These are phyloP conservation scores for Chionographis japonica DNA, from an alignment of 106 monocot genomes.

Conservation along the genomic window DNA sequence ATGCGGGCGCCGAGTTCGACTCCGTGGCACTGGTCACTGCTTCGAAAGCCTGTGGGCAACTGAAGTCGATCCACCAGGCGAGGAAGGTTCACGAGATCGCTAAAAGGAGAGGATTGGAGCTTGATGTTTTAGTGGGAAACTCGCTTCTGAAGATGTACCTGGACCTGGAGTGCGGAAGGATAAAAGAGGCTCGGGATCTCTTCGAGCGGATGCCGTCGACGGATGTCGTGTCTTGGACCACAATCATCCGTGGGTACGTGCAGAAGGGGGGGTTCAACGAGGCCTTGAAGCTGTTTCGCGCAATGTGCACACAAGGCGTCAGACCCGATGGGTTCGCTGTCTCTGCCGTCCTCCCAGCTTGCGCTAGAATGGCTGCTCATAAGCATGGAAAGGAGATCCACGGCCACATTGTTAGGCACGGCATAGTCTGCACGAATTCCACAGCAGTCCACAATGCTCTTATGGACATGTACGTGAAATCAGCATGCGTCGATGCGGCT, in stretches of 20 bases:
- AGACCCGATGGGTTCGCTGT: slow-evolving; percentile 30
- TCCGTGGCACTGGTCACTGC: slow-evolving; percentile 26
- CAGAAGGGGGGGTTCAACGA: slow-evolving; percentile 35
- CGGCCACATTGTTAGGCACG: slow-evolving; percentile 21
- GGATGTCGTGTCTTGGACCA: slow-evolving; percentile 37
- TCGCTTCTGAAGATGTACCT: slow-evolving; percentile 39
- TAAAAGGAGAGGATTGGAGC: slow-evolving; percentile 14
- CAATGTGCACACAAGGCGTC: slow-evolving; percentile 17
- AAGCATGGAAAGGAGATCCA: slow-evolving; percentile 52
- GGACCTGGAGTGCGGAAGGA: slow-evolving; percentile 20
- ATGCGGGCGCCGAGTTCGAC: slow-evolving; percentile 11
- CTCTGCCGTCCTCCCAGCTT: slow-evolving; percentile 47
- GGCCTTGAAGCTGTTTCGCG: slow-evolving; percentile 38
- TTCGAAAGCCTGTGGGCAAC: slow-evolving; percentile 18
- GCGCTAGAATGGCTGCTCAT: slow-evolving; percentile 36
- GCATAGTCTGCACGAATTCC: background rate
- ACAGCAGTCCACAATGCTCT: slow-evolving; percentile 42
- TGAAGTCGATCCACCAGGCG: slow-evolving; percentile 20
- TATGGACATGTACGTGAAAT: slow-evolving; percentile 60
- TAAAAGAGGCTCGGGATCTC: slow-evolving; percentile 19
- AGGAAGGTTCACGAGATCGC: slow-evolving; percentile 31
- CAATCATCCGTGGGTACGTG: slow-evolving; percentile 27
- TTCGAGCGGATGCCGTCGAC: slow-evolving; percentile 25
- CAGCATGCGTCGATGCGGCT: slow-evolving; percentile 33
- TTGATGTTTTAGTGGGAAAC: slow-evolving; percentile 31